A percentile compares a stretch with the other conserved stretches of the same genome.
phyloP scores from a whole-genome alignment of 768 basidiomycete genomes.

The Amanita pseudoporphyria region DNA sequence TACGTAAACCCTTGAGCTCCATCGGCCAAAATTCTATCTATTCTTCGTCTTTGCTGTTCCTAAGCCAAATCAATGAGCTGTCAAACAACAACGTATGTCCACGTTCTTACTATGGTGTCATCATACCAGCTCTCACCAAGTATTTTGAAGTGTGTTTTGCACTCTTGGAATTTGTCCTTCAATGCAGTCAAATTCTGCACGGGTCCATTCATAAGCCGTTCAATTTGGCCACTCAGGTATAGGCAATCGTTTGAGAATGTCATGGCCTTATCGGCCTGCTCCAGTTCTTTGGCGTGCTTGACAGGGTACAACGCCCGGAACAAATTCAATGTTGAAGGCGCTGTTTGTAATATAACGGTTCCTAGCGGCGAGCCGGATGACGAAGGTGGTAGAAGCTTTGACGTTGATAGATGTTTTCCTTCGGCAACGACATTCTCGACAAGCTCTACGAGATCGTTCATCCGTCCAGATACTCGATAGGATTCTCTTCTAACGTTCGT shows the following conservation, averaged over 20 bases:
- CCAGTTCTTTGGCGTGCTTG: slow-evolving; percentile 36
- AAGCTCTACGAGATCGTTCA: slow-evolving; percentile 41
- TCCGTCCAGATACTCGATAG: slow-evolving; percentile 51
- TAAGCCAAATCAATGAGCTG: slow-evolving; percentile 17
- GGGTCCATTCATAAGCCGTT: slow-evolving; percentile 21
- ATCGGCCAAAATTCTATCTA: slow-evolving; percentile 37
- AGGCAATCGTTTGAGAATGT: slow-evolving; percentile 76
- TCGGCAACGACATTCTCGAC: slow-evolving; percentile 60
- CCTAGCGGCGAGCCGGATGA: slow-evolving; percentile 33
- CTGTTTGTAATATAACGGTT: slow-evolving; percentile 46
- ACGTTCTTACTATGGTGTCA: slow-evolving; percentile 50
- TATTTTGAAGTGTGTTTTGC: slow-evolving; percentile 37
- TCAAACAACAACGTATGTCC: neutral
- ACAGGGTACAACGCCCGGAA: slow-evolving; percentile 75
- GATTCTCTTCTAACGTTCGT: slow-evolving; percentile 33
- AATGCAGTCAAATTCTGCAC: slow-evolving; percentile 15
- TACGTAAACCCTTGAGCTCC: slow-evolving; percentile 58
- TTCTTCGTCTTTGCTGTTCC: slow-evolving; percentile 37
- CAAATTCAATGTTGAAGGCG: slow-evolving; percentile 63
- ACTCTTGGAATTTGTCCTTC: slow-evolving; percentile 43
- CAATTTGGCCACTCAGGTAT: slow-evolving; percentile 51
- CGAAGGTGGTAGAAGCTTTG: slow-evolving; percentile 37
- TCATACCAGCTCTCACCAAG: slow-evolving; percentile 65
- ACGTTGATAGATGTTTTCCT: slow-evolving; percentile 50
- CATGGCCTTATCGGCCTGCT: slow-evolving; percentile 48